Base-by-base conservation (phyloP, 306 rosid species). In the Psophocarpus tetragonolobus region DNA sequence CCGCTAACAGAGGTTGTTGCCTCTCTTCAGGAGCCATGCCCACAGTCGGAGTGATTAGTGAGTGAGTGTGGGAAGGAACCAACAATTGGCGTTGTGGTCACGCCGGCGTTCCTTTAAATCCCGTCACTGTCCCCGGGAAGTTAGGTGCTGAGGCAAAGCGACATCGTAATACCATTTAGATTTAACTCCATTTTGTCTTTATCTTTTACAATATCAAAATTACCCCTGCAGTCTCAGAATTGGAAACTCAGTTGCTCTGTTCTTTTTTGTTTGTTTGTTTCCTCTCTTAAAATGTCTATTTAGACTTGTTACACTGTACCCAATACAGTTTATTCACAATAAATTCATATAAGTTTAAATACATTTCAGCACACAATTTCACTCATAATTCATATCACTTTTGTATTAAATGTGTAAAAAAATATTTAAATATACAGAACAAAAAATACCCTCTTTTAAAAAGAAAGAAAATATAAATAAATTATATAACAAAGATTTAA, bases 1-100 rank as follows among this genome's bases (percentile, higher is more conserved):
- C n/a, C 8, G 5, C 21, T 69, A 94, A 36, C 51, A 94, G 85
- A 7, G 94, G 92, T 20, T 77, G 94, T 5, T 83, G 78, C 30
- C 51, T 45, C 26, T 87, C 85, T 11, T 84, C 85, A 11, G 77
- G 67, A 41, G 87, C 51, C 98, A 94, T 94, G 26, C 33, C 30
- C 11, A 13, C 15, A 3, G 26, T 6, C 29, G 5, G 38, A 23
- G 26, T 32, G 35, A 61, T n/a, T n/a, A n/a, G n/a, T n/a, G n/a
- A n/a, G n/a, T n/a, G n/a, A n/a, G n/a, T n/a, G n/a, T n/a, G 47
- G 36, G 48, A 33, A 12, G 18, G 18, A 45, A 45, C 7, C 4
- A 26, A 5, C 23, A 21, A 42, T 1, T 56, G 21, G 76, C 63
- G 67, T 61, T 42, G 30, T 4, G 3, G 42, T 26, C 53, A 68